Evolutionary conservation across 2,329 filamentous ascomycete species (phyloP), one percentile per base, ranked within the genome.

Genomic region (Arthrobotrys musiformis): DNA sequence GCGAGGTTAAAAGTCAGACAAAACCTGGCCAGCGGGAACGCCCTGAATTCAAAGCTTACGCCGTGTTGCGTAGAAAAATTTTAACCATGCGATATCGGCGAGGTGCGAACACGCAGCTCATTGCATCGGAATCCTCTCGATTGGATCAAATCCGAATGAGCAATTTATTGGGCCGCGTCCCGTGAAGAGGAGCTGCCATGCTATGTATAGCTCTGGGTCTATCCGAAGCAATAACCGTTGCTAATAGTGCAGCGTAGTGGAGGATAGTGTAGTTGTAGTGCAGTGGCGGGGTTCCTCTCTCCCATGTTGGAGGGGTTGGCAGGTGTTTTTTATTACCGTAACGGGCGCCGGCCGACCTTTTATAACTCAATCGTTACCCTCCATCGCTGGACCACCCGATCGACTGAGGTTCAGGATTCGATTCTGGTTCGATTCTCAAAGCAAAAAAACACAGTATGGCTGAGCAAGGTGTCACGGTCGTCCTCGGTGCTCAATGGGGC

Each of bases 401-500:
- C 40, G 1, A 42, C 26, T 58, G 54, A 58, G 33, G 54, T 40
- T 58, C 54, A n/a, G n/a, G n/a, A n/a, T n/a, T n/a, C n/a, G n/a
- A n/a, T n/a, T n/a, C n/a, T n/a, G n/a, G 33, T 33, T 40, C 33
- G 17, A 33, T 40, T 58, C 33, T n/a, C 30, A 22, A 37, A 37
- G 54, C 54, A 58, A 58, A 58, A 58, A 58, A 58, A 40, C 54
- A 37, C 33, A 58, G 40, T 33, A 76, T 76, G 72, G 46, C 33
- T 28, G 72, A 76, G 48, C 46, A 66, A 24, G 73, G 73, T 35
- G 37, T 78, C 30, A 89, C 87, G 52, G 86, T 89, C 75, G 86
- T 89, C 79, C 85, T 89, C 79, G 88, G 88, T 75, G 85, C 86
- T 81, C 88, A 89, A 83, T 90, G 87, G 86, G 88, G 88, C 83